Conservation (phyloP, 2,329 filamentous ascomycete species). For the Shiraia bambusicola region DNA sequence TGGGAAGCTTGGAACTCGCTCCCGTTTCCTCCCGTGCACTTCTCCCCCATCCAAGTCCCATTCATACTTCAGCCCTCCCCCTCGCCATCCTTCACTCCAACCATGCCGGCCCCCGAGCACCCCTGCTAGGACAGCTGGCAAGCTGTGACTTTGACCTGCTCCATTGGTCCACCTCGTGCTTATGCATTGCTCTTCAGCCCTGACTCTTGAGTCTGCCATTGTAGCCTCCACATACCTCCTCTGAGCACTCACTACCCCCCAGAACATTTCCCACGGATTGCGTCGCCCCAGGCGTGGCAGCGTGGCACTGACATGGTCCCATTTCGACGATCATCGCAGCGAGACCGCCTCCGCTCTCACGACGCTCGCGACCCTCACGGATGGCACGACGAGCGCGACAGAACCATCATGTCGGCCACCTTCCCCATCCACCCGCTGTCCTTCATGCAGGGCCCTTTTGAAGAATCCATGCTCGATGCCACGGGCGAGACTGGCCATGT, state of each 20-base stretch:
- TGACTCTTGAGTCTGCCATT: constrained; percentile 20
- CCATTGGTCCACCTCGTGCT: constrained; percentile 17
- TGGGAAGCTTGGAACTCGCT: constrained; percentile 14
- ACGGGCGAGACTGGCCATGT: constrained; percentile 42
- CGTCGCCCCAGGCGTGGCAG: constrained; percentile 3
- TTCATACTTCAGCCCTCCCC: background rate
- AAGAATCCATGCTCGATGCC: constrained; percentile 77
- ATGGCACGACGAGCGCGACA: constrained; percentile 38
- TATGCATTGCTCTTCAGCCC: constrained; percentile 29
- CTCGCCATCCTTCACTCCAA: constrained; percentile 10
- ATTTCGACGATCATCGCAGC: constrained; percentile 24
- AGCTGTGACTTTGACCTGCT: background rate
- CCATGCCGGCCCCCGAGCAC: constrained; percentile 22
- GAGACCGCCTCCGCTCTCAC: constrained; percentile 21
- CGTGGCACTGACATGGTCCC: constrained; percentile 25
- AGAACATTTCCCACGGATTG: constrained; percentile 5
- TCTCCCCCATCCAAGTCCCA: background rate
- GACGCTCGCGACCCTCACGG: constrained; percentile 27
- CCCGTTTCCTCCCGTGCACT: constrained; percentile 11
- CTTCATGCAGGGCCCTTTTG: constrained; percentile 77
- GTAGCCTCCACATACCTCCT: no score
- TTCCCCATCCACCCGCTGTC: constrained; percentile 69
- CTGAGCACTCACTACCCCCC: constrained; percentile 20
- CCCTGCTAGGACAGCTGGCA: constrained; percentile 22
- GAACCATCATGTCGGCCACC: constrained; percentile 37